These are phyloP conservation scores for Leishmania guyanensis DNA, from an alignment of 208 protist genomes.

Conservation along the genomic window DNA sequence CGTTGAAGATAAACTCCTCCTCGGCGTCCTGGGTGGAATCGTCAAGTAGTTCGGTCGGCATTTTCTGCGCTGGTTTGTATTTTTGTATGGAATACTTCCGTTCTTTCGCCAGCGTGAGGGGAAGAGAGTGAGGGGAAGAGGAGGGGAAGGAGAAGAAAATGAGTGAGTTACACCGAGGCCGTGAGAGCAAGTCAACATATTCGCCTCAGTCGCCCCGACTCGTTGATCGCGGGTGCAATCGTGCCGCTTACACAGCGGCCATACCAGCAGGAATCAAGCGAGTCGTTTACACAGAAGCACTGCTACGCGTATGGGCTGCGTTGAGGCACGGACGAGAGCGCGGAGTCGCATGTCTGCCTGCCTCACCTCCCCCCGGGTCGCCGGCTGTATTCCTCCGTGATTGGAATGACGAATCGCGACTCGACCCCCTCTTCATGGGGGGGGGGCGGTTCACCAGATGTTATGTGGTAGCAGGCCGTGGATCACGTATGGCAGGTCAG, in stretches of 20 bases:
- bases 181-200: background rate
- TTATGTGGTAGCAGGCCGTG: background rate
- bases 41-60: conserved; percentile 48
- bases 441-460: background rate
- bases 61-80: conserved; percentile 11
- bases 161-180: background rate
- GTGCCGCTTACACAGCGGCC: background rate
- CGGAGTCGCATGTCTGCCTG: background rate
- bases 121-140: background rate
- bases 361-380: background rate
- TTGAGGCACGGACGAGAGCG: background rate
- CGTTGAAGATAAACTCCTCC: conserved; percentile 93
- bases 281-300: background rate
- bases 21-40: conserved; percentile 59
- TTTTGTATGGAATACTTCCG: background rate
- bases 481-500: background rate
- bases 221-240: background rate
- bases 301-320: background rate
- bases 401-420: background rate
- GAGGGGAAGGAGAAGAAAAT: background rate
- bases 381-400: no score
- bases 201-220: background rate
- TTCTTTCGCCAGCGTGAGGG: background rate
- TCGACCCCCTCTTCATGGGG: no score
- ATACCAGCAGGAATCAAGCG: background rate